Evolutionary conservation across 306 rosid genomes (phyloP).

Genomic region (Lathyrus oleraceus): DNA sequence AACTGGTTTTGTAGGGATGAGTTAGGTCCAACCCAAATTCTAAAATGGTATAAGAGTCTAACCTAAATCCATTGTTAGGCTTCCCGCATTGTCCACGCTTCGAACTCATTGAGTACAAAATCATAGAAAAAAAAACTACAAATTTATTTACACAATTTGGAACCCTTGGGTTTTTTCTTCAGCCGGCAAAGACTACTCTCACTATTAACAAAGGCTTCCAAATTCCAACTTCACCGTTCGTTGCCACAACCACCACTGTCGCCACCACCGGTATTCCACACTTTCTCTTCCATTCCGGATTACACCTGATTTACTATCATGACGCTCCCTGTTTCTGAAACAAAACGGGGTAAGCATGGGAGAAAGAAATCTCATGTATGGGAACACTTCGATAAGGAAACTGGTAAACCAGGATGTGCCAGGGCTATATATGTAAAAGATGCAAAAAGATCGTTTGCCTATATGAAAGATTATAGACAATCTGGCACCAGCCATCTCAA

Average conservation of each 20-base stretch:
- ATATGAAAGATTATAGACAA: conserved; percentile 72
- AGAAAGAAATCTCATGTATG: conserved; percentile 41
- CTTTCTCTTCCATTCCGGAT: conserved; percentile 17
- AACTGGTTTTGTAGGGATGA: no score
- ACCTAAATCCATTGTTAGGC: no score
- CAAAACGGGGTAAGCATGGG: conserved; percentile 51
- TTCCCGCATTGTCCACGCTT: no score
- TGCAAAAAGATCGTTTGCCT: conserved; percentile 74
- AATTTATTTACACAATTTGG: conserved; percentile 1
- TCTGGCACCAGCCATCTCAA: conserved; percentile 94
- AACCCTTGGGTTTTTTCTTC: conserved; percentile 39
- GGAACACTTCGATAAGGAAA: conserved; percentile 76
- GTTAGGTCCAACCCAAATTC: no score
- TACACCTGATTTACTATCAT: conserved; percentile 34
- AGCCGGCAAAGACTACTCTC: conserved; percentile 8
- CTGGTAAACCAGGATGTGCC: conserved; percentile 52
- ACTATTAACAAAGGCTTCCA: background rate
- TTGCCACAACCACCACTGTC: background rate
- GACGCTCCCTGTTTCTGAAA: conserved; percentile 47
- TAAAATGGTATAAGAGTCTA: no score
- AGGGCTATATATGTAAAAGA: conserved; percentile 72
- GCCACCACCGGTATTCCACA: background rate
- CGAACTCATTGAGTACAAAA: no score
- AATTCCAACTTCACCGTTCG: background rate
- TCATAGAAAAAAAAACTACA: background rate